Percentiles rank a stretch among this genome's conserved stretches.
Evolutionary conservation across 257 asterid genomes (phyloP).

Genomic region (Solanum clarkiae): DNA sequence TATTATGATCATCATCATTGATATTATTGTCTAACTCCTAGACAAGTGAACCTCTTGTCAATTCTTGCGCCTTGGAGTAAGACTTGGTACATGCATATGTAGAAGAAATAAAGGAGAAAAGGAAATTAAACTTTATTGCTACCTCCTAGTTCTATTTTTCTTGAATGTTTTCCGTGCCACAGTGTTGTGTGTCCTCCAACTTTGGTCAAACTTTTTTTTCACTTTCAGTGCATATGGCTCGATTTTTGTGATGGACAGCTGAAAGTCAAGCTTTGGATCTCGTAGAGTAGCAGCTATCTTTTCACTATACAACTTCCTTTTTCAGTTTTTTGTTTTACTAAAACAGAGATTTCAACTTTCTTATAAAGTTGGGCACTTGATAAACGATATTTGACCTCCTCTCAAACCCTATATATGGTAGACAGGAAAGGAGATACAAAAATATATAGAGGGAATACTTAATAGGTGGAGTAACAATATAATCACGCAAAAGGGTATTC

Average conservation of each 20-base stretch:
- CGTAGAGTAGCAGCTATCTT: background rate
- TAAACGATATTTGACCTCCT: too few relatives aligned
- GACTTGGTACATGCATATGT: background rate
- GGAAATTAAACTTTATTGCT: background rate
- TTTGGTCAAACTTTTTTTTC: conserved; percentile 45
- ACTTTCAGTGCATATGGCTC: conserved; percentile 14
- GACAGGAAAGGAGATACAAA: background rate
- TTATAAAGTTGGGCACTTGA: too few relatives aligned
- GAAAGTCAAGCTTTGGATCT: conserved; percentile 15
- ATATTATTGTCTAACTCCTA: too few relatives aligned
- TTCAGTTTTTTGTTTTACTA: background rate
- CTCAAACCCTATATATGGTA: background rate
- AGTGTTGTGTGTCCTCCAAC: conserved; percentile 20
- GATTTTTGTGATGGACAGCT: conserved; percentile 9
- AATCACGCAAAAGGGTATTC: conserved; percentile 37
- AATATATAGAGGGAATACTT: too few relatives aligned
- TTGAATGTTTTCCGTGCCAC: conserved; percentile 21
- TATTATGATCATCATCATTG: too few relatives aligned
- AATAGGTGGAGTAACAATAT: too few relatives aligned
- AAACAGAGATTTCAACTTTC: background rate
- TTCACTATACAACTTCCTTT: background rate
- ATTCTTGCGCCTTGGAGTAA: background rate
- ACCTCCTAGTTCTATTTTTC: conserved; percentile 1
- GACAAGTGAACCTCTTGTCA: background rate
- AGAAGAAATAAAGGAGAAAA: background rate